Evolutionary conservation across 2,329 filamentous ascomycete species (phyloP), one percentile per base, ranked within the genome.

Genomic region (Dryadomyces sulphureus): DNA sequence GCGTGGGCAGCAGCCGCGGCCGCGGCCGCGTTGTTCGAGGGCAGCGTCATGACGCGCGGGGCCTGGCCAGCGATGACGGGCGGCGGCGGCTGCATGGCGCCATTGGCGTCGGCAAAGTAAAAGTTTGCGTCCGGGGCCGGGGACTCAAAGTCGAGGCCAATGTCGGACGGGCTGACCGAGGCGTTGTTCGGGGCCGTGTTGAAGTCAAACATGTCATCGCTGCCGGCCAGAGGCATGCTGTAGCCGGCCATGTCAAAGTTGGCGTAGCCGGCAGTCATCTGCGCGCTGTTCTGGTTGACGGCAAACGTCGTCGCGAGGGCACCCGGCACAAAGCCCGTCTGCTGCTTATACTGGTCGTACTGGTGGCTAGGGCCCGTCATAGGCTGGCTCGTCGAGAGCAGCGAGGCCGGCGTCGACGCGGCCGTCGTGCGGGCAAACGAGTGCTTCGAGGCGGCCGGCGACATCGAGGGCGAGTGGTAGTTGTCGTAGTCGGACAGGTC

Each of bases 321-420:
- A 51, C 88, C 88, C 1, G 86, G 81, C 0, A 92, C 86, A 25
- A 95, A 79, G 52, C 89, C 88, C 4, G 92, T 95, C 68, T 95
- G 89, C 62, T 98, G 92, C 67, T 87, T 85, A 69, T 95, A 93
- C 59, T 86, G 79, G 57, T 88, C 85, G 70, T 96, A 96, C 65
- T 94, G 86, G 67, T 95, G 89, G 63, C 87, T 94, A 8, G 92
- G 90, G 32, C 79, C 85, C 41, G 78, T 79, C 58, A 89, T 76
- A 19, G 72, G 72, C 50, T 81, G 74, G 22, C 57, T 62, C 46
- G 69, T 65, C 7, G 73, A 62, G 17, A 75, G 62, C 48, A 80
- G 62, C 32, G 67, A 64, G 4, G 69, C 65, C n/a, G 75, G 72
- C 47, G 46, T 45, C 2, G 70, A 49, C 2, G 49, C 51, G 7